Conservation (phyloP, 2,329 filamentous ascomycete species). For the Claviceps humidiphila region DNA sequence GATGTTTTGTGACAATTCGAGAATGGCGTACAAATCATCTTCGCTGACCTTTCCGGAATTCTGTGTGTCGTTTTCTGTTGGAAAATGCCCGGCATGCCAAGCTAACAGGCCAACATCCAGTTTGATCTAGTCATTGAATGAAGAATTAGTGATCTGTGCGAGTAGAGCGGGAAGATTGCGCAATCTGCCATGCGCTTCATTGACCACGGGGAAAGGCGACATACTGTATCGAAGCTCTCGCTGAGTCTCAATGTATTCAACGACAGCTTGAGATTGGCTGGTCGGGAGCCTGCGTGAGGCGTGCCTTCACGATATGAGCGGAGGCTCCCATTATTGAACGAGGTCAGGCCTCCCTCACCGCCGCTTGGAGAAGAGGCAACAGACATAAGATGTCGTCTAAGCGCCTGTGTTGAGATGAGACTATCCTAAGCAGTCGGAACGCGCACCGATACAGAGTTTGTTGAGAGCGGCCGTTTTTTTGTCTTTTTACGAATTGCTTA, state of each 20-base stretch:
- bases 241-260: conserved; percentile 4
- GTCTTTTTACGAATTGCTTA: background rate
- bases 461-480: background rate
- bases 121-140: conserved; percentile 3
- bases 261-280: conserved; percentile 3
- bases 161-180: background rate
- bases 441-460: background rate
- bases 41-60: conserved; percentile 3
- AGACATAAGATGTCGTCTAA: conserved; percentile 4
- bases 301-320: conserved; percentile 1
- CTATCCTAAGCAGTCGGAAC: background rate
- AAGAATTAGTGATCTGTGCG: background rate
- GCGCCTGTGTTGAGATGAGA: background rate
- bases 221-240: conserved; percentile 8
- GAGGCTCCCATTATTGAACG: background rate
- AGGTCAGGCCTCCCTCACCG: background rate
- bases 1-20: conserved; percentile 7
- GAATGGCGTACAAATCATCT: conserved; percentile 7
- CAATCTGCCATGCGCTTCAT: background rate
- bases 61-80: conserved; percentile 1
- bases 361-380: conserved; percentile 1
- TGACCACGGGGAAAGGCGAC: background rate
- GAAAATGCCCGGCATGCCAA: conserved; percentile 7
- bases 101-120: conserved; percentile 6
- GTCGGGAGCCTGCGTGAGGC: background rate